Percentiles rank a stretch among this genome's conserved stretches.
These are phyloP conservation scores for Xylaria hypoxylon DNA, from an alignment of 2,329 filamentous ascomycete genomes.

Conservation along the genomic window DNA sequence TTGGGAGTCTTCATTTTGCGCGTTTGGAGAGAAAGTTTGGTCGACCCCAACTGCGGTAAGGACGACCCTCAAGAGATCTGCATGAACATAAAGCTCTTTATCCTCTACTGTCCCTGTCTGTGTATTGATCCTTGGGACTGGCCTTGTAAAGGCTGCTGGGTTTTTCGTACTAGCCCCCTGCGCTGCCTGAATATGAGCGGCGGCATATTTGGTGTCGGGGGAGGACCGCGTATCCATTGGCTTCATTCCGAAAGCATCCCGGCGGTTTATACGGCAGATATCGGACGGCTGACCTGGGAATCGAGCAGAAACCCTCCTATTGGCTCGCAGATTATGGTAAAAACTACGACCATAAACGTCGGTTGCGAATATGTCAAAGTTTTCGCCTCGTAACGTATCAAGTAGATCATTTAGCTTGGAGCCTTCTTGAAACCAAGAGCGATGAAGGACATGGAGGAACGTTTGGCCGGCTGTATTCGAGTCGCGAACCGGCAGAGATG, in stretches of 20 bases:
- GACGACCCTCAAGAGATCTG: conserved; percentile 55
- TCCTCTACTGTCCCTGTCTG: conserved; percentile 39
- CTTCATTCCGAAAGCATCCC: conserved; percentile 61
- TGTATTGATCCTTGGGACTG: conserved; percentile 41
- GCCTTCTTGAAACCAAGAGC: conserved; percentile 47
- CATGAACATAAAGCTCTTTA: conserved; percentile 46
- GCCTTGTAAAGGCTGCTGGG: conserved; percentile 16
- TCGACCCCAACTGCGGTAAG: conserved; percentile 47
- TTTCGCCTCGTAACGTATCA: conserved; percentile 34
- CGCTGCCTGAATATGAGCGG: conserved; percentile 18
- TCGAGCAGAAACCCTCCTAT: conserved; percentile 33
- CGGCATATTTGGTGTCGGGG: conserved; percentile 10
- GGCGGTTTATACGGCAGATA: conserved; percentile 50
- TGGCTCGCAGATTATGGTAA: conserved; percentile 51
- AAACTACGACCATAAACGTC: conserved; percentile 51
- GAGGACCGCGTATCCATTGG: conserved; percentile 41
- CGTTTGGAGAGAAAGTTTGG: conserved; percentile 44
- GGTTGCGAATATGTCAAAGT: conserved; percentile 46
- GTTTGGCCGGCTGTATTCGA: conserved; percentile 49
- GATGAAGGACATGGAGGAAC: conserved; percentile 51
- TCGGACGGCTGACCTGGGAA: conserved; percentile 49
- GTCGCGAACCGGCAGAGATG: conserved; percentile 47
- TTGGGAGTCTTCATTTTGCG: conserved; percentile 55
- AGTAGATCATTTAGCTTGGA: conserved; percentile 43
- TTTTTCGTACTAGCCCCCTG: conserved; percentile 33